These are phyloP conservation scores for Sphaerostilbella broomeana DNA, from an alignment of 2,329 filamentous ascomycete genomes.

Conservation along the genomic window DNA sequence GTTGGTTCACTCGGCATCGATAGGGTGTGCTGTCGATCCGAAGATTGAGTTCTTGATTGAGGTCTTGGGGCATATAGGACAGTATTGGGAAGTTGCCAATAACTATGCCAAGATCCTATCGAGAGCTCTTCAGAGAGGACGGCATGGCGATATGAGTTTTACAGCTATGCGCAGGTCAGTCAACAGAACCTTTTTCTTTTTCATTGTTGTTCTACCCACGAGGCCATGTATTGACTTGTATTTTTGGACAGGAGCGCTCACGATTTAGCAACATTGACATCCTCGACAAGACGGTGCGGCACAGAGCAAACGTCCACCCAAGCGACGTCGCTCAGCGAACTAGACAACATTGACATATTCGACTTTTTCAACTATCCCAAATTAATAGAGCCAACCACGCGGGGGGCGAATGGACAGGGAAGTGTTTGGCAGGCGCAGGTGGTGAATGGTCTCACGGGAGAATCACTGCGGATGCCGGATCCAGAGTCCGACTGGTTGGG, in stretches of 20 bases:
- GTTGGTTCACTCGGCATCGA: conserved; percentile 35
- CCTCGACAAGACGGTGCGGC: conserved; percentile 29
- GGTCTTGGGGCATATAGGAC: conserved; percentile 34
- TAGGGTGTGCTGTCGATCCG: conserved; percentile 30
- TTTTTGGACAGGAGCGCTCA: conserved; percentile 33
- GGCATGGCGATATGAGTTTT: conserved; percentile 32
- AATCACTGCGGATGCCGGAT: conserved; percentile 23
- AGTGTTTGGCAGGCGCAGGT: conserved; percentile 20
- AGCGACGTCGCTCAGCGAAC: conserved; percentile 32
- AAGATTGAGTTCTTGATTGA: conserved; percentile 39
- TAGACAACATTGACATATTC: conserved; percentile 39
- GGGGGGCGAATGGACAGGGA: conserved; percentile 19
- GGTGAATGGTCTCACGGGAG: conserved; percentile 17
- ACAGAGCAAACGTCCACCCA: conserved; percentile 34
- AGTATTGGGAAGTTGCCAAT: conserved; percentile 38
- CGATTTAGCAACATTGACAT: conserved; percentile 32
- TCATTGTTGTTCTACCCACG: too few species aligned
- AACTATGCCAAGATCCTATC: conserved; percentile 36
- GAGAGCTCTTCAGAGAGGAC: conserved; percentile 31
- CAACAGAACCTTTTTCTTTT: background rate
- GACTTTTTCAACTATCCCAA: conserved; percentile 41
- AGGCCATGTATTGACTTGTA: too few species aligned
- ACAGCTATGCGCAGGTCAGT: conserved; percentile 35
- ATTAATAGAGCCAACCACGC: conserved; percentile 18
- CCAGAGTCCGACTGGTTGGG: conserved; percentile 28